These are phyloP conservation scores for Candida piceae DNA, from an alignment of 805 yeast species.

Conservation along the genomic window DNA sequence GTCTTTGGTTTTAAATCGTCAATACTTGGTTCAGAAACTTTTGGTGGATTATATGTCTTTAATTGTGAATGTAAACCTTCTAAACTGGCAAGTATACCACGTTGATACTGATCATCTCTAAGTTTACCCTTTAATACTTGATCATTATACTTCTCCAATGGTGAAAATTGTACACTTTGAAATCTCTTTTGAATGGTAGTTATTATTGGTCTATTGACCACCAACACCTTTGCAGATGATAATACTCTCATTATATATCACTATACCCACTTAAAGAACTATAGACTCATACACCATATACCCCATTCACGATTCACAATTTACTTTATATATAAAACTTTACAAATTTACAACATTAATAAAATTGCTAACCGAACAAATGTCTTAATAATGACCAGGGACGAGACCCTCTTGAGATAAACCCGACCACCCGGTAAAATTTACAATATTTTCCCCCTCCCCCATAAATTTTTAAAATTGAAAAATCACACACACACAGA, in stretches of 20 bases:
- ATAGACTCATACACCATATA: too few relatives aligned
- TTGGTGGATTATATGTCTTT: slow-evolving; percentile 55
- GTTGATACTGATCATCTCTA: slow-evolving; percentile 74
- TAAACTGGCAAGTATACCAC: slow-evolving; percentile 61
- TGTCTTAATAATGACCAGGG: too few relatives aligned
- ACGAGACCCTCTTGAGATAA: too few relatives aligned
- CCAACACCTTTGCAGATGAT: not conserved
- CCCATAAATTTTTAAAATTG: too few relatives aligned
- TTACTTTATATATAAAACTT: too few relatives aligned
- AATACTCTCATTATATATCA: not conserved
- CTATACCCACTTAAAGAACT: too few relatives aligned
- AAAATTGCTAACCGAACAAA: too few relatives aligned
- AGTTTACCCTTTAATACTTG: slow-evolving; percentile 38
- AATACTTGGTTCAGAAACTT: slow-evolving; percentile 47
- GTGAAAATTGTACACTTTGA: slow-evolving; percentile 18
- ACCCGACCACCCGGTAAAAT: too few relatives aligned
- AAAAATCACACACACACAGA: too few relatives aligned
- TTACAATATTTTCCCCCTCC: too few relatives aligned
- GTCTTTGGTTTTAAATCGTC: slow-evolving; percentile 45
- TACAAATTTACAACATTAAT: too few relatives aligned
- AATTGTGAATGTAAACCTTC: slow-evolving; percentile 55
- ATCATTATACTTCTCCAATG: slow-evolving; percentile 26
- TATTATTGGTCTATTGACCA: not conserved
- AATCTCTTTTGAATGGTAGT: slow-evolving; percentile 1
- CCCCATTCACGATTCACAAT: too few relatives aligned